Conservation (phyloP, 75 land plant species). For the Pseudotsuga menziesii region DNA sequence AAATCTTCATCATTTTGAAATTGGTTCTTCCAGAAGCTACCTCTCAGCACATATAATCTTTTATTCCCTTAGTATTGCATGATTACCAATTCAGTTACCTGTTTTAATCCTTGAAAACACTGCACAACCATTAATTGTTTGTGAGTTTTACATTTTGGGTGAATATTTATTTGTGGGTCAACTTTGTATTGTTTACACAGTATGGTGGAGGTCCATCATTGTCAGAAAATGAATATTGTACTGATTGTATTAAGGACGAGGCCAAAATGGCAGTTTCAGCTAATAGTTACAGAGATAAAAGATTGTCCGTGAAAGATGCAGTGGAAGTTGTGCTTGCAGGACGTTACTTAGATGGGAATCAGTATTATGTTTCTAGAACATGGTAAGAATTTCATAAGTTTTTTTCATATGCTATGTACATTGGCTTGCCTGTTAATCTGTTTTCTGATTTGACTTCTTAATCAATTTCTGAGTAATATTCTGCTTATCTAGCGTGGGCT, state of each 20-base stretch:
- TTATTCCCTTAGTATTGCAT: neutral
- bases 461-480: neutral
- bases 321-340: slow-evolving; percentile 63
- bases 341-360: slow-evolving; percentile 31
- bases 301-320: slow-evolving; percentile 54
- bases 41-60: neutral
- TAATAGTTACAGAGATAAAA: slow-evolving; percentile 62
- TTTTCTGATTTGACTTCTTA: neutral
- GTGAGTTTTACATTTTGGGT: neutral
- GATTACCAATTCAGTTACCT: neutral
- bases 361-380: slow-evolving; percentile 72
- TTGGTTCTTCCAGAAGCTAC: neutral
- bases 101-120: neutral
- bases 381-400: slow-evolving; percentile 47
- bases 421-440: neutral
- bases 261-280: slow-evolving; percentile 60
- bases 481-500: neutral
- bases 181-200: slow-evolving; percentile 25
- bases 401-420: slow-evolving; percentile 3
- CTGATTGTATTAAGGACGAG: slow-evolving; percentile 59
- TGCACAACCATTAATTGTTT: neutral
- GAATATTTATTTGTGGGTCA: neutral
- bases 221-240: slow-evolving; percentile 57
- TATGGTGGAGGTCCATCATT: slow-evolving; percentile 81
- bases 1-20: neutral